phyloP scores from a whole-genome alignment of 2,329 filamentous ascomycete genomes.

The Phyllosticta citribraziliensis region DNA sequence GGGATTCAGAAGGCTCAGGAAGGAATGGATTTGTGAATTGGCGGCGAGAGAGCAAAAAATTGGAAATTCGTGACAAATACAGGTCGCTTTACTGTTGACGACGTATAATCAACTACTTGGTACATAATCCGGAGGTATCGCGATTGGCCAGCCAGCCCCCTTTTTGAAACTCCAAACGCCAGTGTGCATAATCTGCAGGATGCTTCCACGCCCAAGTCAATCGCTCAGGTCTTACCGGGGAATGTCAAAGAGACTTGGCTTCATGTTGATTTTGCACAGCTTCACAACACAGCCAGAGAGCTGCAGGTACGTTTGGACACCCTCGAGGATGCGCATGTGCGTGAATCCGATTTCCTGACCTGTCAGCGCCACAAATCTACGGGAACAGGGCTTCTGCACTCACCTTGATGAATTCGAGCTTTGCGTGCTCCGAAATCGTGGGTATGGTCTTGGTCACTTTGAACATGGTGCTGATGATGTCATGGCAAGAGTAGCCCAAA shows the following conservation, averaged over 20 bases:
- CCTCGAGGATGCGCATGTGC: conserved; percentile 98
- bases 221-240: conserved; percentile 14
- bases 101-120: background rate
- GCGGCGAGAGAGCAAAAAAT: background rate
- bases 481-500: conserved; percentile 93
- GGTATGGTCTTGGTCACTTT: conserved; percentile 93
- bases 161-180: background rate
- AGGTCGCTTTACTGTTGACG: background rate
- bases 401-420: conserved; percentile 87
- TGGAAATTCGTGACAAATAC: background rate
- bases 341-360: conserved; percentile 82
- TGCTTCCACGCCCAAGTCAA: background rate
- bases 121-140: background rate
- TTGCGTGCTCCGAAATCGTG: conserved; percentile 83
- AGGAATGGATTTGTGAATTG: too few relatives aligned
- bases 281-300: conserved; percentile 86
- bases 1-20: too few relatives aligned
- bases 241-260: conserved; percentile 64
- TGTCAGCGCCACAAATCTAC: conserved; percentile 11
- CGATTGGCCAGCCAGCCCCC: background rate
- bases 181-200: background rate
- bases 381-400: conserved; percentile 5
- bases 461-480: conserved; percentile 99
- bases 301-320: conserved; percentile 89
- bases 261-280: conserved; percentile 94